phyloP scores from a whole-genome alignment of 2,329 filamentous ascomycete species.

The Cercospora sp. region DNA sequence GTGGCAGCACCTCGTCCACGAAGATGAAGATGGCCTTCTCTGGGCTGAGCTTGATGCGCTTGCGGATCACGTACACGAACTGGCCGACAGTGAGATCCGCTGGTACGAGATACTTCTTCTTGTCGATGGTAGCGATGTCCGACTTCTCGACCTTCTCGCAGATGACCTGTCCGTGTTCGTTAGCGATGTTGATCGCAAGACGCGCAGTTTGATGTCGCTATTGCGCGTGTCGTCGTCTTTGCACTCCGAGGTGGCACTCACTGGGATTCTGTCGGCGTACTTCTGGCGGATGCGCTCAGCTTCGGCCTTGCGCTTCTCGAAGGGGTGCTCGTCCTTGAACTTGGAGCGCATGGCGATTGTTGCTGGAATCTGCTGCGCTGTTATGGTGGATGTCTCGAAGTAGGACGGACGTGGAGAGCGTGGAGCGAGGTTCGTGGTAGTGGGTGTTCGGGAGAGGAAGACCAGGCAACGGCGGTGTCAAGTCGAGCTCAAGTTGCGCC shows the following conservation, averaged over 20 bases:
- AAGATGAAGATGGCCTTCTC: slow-evolving; percentile 99
- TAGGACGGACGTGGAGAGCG: neutral
- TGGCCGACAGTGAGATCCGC: slow-evolving; percentile 97
- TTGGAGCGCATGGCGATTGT: slow-evolving; percentile 80
- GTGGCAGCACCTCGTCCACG: slow-evolving; percentile 95
- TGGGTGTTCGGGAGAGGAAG: neutral
- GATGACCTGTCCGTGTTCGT: slow-evolving; percentile 68
- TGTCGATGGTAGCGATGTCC: slow-evolving; percentile 99
- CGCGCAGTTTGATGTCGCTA: neutral
- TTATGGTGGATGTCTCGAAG: slow-evolving; percentile 3
- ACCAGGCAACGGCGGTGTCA: neutral
- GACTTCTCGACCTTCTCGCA: slow-evolving; percentile 99
- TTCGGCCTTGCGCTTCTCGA: slow-evolving; percentile 99
- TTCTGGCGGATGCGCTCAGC: slow-evolving; percentile 99
- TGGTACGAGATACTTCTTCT: slow-evolving; percentile 99
- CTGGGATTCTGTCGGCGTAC: slow-evolving; percentile 96
- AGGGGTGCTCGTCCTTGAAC: slow-evolving; percentile 99
- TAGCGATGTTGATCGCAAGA: neutral
- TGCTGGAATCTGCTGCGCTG: slow-evolving; percentile 10
- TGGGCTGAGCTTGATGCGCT: slow-evolving; percentile 98
- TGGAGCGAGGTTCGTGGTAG: slow-evolving; percentile 22
- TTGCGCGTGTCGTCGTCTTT: slow-evolving; percentile 1
- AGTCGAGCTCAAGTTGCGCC: slow-evolving; percentile 2
- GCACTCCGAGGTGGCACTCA: slow-evolving; percentile 55
- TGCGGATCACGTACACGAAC: slow-evolving; percentile 99